A percentile compares a stretch with the other conserved stretches of the same genome.
Evolutionary conservation across 148 eudicot genomes (phyloP).

Genomic region (Polygonum maritimum): DNA sequence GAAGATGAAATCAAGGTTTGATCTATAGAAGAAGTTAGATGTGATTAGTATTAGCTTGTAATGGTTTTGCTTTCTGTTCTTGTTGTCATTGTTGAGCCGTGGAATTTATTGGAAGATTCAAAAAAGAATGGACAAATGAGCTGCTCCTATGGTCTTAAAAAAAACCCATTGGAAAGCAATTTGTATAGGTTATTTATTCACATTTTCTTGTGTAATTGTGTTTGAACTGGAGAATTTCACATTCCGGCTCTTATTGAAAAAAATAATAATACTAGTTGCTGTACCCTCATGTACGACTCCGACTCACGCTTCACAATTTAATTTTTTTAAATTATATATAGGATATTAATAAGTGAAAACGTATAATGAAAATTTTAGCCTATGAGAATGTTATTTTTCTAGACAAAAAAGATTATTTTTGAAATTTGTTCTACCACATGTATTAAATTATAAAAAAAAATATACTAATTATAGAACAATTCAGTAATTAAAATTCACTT

Average conservation of each 20-base stretch:
- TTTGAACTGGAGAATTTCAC: neutral
- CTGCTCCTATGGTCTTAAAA: neutral
- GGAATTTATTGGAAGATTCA: neutral
- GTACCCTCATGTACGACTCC: too few species aligned
- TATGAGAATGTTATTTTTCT: too few species aligned
- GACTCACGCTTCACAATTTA: too few species aligned
- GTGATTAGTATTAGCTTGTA: neutral
- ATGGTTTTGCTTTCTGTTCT: neutral
- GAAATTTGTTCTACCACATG: too few species aligned
- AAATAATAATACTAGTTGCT: too few species aligned
- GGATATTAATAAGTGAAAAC: too few species aligned
- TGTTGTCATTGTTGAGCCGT: neutral
- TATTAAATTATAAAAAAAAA: too few species aligned
- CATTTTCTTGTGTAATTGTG: neutral
- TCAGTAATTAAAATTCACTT: too few species aligned
- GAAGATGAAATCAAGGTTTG: neutral
- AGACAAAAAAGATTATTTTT: too few species aligned
- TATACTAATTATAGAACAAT: too few species aligned
- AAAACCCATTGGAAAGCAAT: neutral
- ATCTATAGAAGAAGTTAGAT: neutral
- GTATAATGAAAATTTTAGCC: too few species aligned
- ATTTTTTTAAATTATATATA: too few species aligned
- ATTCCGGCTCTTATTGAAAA: neutral
- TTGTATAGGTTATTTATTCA: conserved; percentile 8
- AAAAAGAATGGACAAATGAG: neutral